Conservation (phyloP, 2,329 filamentous ascomycete species). For the Sphaerulina musiva region DNA sequence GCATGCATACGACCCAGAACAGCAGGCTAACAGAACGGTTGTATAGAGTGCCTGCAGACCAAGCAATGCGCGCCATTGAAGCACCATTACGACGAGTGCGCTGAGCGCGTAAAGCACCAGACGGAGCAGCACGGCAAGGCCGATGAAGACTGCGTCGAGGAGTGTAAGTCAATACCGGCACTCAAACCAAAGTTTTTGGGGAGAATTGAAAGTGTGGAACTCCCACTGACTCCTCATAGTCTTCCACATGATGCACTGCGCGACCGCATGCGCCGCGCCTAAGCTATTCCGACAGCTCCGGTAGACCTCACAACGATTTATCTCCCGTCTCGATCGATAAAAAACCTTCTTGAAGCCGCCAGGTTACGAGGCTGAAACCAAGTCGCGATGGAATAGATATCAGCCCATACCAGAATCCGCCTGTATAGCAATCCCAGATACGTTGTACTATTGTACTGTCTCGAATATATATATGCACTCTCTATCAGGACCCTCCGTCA, state of each 20-base stretch:
- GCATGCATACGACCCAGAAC: neutral
- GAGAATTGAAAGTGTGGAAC: neutral
- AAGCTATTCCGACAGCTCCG: slow-evolving; percentile 92
- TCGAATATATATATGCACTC: neutral
- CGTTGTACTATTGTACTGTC: slow-evolving; percentile 28
- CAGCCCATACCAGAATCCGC: slow-evolving; percentile 18
- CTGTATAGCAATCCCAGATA: slow-evolving; percentile 35
- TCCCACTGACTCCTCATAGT: slow-evolving; percentile 49
- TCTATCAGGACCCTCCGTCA: too few species aligned
- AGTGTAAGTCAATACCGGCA: slow-evolving; percentile 64
- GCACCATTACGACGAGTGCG: slow-evolving; percentile 98
- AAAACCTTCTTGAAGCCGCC: neutral
- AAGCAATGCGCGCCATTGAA: slow-evolving; percentile 78
- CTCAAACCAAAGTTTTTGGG: neutral
- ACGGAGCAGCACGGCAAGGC: slow-evolving; percentile 67
- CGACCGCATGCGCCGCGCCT: slow-evolving; percentile 83
- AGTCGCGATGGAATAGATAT: slow-evolving; percentile 3
- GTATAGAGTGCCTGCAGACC: slow-evolving; percentile 79
- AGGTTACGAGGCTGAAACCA: neutral
- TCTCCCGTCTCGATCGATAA: slow-evolving; percentile 2
- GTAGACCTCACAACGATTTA: slow-evolving; percentile 46
- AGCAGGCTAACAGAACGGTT: neutral
- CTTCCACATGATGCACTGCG: slow-evolving; percentile 98
- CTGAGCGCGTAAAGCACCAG: slow-evolving; percentile 76
- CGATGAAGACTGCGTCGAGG: slow-evolving; percentile 95